These are phyloP conservation scores for Ustanciosporium gigantosporum DNA, from an alignment of 1,284 basidiomycete genomes.

Conservation along the genomic window DNA sequence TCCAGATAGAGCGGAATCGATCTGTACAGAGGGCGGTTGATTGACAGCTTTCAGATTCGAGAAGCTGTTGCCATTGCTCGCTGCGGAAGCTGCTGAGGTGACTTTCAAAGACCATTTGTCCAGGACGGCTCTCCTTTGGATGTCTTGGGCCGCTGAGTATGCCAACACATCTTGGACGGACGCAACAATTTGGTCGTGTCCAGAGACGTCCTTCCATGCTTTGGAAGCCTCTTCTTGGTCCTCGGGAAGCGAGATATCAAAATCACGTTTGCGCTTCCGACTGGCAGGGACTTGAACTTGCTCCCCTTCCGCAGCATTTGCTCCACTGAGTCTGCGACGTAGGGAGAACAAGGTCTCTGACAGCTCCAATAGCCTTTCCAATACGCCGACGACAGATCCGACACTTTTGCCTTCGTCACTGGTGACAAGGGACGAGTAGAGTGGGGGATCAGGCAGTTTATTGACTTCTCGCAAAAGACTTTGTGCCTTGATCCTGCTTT, in stretches of 20 bases:
- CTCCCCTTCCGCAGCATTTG: conserved; percentile 4
- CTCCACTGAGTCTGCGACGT: conserved; percentile 4
- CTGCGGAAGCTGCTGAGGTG: conserved; percentile 24
- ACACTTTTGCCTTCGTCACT: not conserved
- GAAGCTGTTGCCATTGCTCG: conserved; percentile 31
- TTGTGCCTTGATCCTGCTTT: conserved; percentile 51
- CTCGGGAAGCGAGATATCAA: conserved; percentile 12
- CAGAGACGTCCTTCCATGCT: conserved; percentile 20
- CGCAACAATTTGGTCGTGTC: conserved; percentile 24
- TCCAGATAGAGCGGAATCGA: conserved; percentile 43
- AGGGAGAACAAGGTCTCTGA: conserved; percentile 32
- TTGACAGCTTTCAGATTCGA: conserved; percentile 47
- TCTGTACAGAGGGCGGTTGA: conserved; percentile 43
- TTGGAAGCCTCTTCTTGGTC: conserved; percentile 11
- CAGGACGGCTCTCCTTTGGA: conserved; percentile 26
- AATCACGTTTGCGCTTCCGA: conserved; percentile 33
- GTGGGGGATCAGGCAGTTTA: conserved; percentile 14
- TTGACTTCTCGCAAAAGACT: conserved; percentile 32
- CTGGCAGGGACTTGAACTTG: conserved; percentile 4
- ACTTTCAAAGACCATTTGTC: conserved; percentile 49
- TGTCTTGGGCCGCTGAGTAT: conserved; percentile 17
- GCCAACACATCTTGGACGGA: conserved; percentile 16
- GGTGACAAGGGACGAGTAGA: conserved; percentile 5
- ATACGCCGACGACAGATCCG: conserved; percentile 7
- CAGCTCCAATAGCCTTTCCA: conserved; percentile 27